Evolutionary conservation across 495 filamentous ascomycete species (phyloP).

Genomic region (Talaromyces stipitatus): DNA sequence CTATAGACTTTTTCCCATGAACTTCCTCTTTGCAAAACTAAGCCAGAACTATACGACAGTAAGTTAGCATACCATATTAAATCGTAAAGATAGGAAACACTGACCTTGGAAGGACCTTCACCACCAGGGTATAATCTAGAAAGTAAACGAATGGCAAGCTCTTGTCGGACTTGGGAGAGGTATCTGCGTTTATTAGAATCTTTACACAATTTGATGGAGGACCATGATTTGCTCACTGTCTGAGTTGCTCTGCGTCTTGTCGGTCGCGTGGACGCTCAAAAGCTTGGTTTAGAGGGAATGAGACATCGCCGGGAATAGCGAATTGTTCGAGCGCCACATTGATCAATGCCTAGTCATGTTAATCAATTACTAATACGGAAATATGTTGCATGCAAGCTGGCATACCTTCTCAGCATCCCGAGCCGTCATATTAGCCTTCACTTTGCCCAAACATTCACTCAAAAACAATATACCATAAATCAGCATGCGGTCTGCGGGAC

Average conservation of each 20-base stretch:
- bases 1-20: constrained; percentile 92
- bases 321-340: constrained; percentile 84
- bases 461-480: constrained; percentile 96
- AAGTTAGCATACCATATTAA: background rate
- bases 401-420: constrained; percentile 53
- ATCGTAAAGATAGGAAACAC: background rate
- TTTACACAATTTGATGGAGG: no score
- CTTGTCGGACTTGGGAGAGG: constrained; percentile 85
- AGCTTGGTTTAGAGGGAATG: constrained; percentile 84
- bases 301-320: constrained; percentile 87
- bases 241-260: constrained; percentile 78
- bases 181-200: constrained; percentile 42
- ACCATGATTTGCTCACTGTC: no score
- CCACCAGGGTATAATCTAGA: constrained; percentile 82
- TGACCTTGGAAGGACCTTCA: constrained; percentile 74
- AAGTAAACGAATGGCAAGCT: constrained; percentile 73
- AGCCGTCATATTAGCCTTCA: constrained; percentile 60
- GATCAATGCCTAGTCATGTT: constrained; percentile 45
- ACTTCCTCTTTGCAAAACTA: constrained; percentile 96
- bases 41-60: constrained; percentile 70
- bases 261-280: constrained; percentile 75
- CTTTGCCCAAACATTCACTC: constrained; percentile 77
- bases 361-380: background rate
- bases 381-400: background rate
- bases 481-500: constrained; percentile 85